Percentiles rank a stretch among this genome's conserved stretches.
phyloP scores from a whole-genome alignment of 2,329 filamentous ascomycete species.

The Scedosporium boydii region DNA sequence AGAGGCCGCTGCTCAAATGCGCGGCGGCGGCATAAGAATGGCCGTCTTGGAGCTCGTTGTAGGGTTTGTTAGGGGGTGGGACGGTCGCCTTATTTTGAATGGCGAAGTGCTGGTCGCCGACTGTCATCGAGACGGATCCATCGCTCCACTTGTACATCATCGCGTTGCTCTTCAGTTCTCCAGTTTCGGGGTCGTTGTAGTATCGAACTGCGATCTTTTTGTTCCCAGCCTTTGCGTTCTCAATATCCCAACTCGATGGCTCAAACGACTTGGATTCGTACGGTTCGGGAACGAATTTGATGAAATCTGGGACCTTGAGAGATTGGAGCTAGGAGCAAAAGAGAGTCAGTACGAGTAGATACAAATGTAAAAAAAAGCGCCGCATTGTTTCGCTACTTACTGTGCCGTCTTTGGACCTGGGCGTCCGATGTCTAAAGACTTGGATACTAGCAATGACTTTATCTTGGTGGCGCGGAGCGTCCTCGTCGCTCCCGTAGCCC shows the following conservation, averaged over 20 bases:
- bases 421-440: constrained; percentile 59
- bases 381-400: constrained; percentile 32
- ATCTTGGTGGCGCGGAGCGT: constrained; percentile 25
- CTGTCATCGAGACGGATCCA: constrained; percentile 64
- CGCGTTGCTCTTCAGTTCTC: constrained; percentile 63
- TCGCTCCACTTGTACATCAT: constrained; percentile 71
- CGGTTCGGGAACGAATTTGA: constrained; percentile 57
- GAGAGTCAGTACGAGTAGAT: constrained; percentile 1
- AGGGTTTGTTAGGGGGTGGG: constrained; percentile 48
- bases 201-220: constrained; percentile 60
- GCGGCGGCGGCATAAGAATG: constrained; percentile 70
- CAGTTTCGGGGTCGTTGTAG: constrained; percentile 56
- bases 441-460: constrained; percentile 54
- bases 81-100: constrained; percentile 62
- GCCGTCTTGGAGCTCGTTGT: constrained; percentile 59
- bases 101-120: constrained; percentile 69
- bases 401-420: constrained; percentile 61
- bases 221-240: constrained; percentile 43
- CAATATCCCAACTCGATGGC: constrained; percentile 44
- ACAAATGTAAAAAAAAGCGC: background rate
- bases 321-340: constrained; percentile 8
- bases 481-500: constrained; percentile 8
- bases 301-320: constrained; percentile 53
- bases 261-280: constrained; percentile 60
- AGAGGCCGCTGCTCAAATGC: constrained; percentile 55